phyloP scores from a whole-genome alignment of 768 basidiomycete genomes.

The Paxillus involutus region DNA sequence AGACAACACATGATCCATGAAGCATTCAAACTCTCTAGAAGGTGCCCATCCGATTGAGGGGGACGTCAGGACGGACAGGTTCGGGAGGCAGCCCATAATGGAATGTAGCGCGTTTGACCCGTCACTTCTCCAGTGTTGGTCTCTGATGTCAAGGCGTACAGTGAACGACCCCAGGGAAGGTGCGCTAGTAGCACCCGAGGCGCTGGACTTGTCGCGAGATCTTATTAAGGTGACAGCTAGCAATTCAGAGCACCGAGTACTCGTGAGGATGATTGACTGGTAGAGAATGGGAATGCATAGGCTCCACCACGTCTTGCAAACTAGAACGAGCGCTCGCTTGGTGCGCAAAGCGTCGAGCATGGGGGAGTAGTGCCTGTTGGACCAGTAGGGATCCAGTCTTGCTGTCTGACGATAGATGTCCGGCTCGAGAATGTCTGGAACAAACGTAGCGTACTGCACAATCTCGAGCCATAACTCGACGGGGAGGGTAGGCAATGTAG shows the following conservation, averaged over 20 bases:
- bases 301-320: constrained; percentile 8
- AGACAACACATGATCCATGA: constrained; percentile 1
- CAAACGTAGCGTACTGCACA: constrained; percentile 6
- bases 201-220: neutral
- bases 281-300: constrained; percentile 10
- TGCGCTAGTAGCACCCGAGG: neutral
- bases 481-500: neutral
- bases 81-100: constrained; percentile 4
- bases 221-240: neutral
- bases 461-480: constrained; percentile 5
- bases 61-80: constrained; percentile 6
- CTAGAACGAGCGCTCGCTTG: constrained; percentile 1
- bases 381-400: neutral
- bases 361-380: neutral
- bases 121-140: neutral
- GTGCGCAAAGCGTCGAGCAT: neutral
- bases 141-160: constrained; percentile 1
- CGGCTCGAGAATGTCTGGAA: constrained; percentile 1
- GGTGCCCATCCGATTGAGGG: neutral
- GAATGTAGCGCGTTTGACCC: neutral
- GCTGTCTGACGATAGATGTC: neutral
- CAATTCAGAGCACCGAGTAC: neutral
- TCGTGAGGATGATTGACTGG: constrained; percentile 1
- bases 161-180: constrained; percentile 5
- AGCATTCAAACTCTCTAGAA: neutral